A percentile compares a stretch with the other conserved stretches of the same genome.
phyloP scores from a whole-genome alignment of 192 early-diverging fungal species.

The Ambispora gerdemannii region DNA sequence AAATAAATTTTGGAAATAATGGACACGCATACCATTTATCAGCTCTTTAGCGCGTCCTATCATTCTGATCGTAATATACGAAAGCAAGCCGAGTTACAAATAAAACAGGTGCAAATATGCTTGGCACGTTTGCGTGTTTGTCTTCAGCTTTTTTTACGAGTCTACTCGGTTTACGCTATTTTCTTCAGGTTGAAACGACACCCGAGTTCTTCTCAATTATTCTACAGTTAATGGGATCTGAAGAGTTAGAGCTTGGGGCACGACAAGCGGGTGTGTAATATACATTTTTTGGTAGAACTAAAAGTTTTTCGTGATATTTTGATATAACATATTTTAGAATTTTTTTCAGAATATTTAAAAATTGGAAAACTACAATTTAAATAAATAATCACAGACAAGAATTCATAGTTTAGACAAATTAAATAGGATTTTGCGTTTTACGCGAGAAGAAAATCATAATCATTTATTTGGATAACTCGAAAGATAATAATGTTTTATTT shows the following conservation, averaged over 20 bases:
- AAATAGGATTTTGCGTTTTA: no score
- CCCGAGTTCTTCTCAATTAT: constrained; percentile 11
- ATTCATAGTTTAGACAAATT: no score
- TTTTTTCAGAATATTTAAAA: no score
- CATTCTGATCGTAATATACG: constrained; percentile 75
- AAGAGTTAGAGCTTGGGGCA: constrained; percentile 50
- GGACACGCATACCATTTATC: constrained; percentile 60
- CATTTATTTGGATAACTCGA: no score
- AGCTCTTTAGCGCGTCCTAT: constrained; percentile 74
- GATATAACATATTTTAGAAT: background rate
- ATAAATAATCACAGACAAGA: no score
- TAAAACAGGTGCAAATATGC: constrained; percentile 74
- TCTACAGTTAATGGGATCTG: constrained; percentile 56
- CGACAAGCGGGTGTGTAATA: constrained; percentile 53
- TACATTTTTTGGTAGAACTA: constrained; percentile 36
- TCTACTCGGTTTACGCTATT: background rate
- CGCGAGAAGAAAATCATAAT: no score
- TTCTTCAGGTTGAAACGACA: background rate
- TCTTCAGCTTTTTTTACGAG: background rate
- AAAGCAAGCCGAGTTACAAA: constrained; percentile 77
- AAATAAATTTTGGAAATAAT: constrained; percentile 38
- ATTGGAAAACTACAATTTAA: no score
- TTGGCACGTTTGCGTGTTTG: no score
- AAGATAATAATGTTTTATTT: no score
- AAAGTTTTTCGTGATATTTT: constrained; percentile 14